Evolutionary conservation across 1,139 yeast genomes (phyloP), one percentile per base, ranked within the genome.

Genomic region (Geotrichum candidum): DNA sequence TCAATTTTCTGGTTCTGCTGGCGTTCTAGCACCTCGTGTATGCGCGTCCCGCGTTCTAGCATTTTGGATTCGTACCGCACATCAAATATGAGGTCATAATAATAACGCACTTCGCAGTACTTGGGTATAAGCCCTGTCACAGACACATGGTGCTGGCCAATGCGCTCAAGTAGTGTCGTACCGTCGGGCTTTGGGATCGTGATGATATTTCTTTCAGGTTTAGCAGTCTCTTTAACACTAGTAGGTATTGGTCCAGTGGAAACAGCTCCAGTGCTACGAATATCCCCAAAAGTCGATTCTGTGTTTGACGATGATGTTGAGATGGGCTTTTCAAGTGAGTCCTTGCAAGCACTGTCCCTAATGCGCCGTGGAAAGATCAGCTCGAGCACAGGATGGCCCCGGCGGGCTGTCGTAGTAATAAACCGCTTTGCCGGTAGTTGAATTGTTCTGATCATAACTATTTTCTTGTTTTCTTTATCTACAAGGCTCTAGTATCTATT

Each of bases 101-200:
- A 66, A 10, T 57, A 59, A 51, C 61, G 58, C 46, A 71, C 62
- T 62, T 68, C 76, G 58, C 76, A 73, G 59, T 69, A 68, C 53
- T 68, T 66, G 0, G 72, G 65, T 7, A 67, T 62, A 55, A 73
- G 61, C 51, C 69, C 73, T 1, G 74, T 72, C 11, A 70, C 76
- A 3, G 67, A 45, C 13, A 55, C 45, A 10, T 18, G 45, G 45
- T n/a, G 45, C 18, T n/a, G 45, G 45, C 18, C 45, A 4, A 38
- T 38, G 45, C 45, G 45, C 18, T 38, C 45, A 15, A 38, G 45
- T 18, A 38, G 18, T 18, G 45, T 38, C 6, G 18, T 38, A 6
- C 45, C 45, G 45, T 38, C 45, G 18, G 45, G 45, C 45, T 38
- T 38, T 38, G 45, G 45, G 18, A 38, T 38, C 18, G 45, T n/a